phyloP scores from a whole-genome alignment of 2,329 filamentous ascomycete genomes.

The Diaporthe ampelina region DNA sequence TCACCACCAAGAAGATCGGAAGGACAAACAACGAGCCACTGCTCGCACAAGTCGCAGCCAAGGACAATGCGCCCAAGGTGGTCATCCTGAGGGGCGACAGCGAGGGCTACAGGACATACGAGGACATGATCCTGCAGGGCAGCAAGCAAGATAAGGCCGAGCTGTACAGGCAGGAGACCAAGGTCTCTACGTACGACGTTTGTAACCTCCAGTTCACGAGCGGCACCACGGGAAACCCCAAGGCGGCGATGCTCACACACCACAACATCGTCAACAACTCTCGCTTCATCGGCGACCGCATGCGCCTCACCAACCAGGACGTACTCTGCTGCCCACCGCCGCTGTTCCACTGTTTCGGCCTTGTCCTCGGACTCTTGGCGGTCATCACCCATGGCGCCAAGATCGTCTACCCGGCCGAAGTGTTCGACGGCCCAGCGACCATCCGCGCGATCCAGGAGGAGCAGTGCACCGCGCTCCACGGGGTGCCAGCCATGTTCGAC shows the following conservation, averaged over 20 bases:
- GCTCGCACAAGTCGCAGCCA: conserved; percentile 65
- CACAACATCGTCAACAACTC: conserved; percentile 76
- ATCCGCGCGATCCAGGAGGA: conserved; percentile 77
- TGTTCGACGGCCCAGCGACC: conserved; percentile 78
- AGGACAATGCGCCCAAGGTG: conserved; percentile 63
- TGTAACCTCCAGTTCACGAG: conserved; percentile 83
- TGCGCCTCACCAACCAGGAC: conserved; percentile 76
- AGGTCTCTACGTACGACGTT: conserved; percentile 74
- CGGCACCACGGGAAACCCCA: conserved; percentile 80
- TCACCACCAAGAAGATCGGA: conserved; percentile 79
- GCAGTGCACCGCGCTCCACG: conserved; percentile 81
- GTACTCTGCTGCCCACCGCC: conserved; percentile 86
- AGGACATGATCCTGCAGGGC: conserved; percentile 68
- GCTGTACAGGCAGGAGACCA: conserved; percentile 66
- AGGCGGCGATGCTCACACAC: conserved; percentile 82
- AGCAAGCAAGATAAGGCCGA: conserved; percentile 61
- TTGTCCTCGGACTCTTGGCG: conserved; percentile 82
- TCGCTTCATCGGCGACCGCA: conserved; percentile 80
- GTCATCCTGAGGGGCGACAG: conserved; percentile 72
- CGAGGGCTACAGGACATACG: conserved; percentile 71
- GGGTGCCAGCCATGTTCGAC: conserved; percentile 89
- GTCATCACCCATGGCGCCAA: conserved; percentile 81
- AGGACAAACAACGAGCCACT: conserved; percentile 73
- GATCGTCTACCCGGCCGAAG: conserved; percentile 81
- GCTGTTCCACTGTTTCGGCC: conserved; percentile 88